phyloP scores from a whole-genome alignment of 2,329 filamentous ascomycete species.

The Didymella pomorum region DNA sequence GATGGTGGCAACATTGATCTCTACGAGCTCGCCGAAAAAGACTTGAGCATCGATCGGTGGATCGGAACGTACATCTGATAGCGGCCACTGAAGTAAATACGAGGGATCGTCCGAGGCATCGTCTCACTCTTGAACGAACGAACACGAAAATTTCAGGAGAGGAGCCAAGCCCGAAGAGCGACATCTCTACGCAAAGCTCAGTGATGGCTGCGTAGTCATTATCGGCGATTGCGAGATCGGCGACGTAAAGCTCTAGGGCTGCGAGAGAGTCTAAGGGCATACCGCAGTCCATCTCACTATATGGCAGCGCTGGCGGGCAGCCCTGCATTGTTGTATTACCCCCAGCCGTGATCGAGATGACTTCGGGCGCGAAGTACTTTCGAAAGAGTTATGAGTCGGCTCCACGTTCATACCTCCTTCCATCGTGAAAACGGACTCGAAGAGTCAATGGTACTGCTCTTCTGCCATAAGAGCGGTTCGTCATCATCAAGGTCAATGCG shows the following conservation, averaged over 20 bases:
- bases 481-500: too few relatives aligned
- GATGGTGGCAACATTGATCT: neutral
- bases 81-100: neutral
- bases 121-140: too few relatives aligned
- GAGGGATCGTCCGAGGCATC: too few relatives aligned
- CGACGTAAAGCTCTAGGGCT: neutral
- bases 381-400: neutral
- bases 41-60: neutral
- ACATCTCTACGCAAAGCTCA: too few relatives aligned
- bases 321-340: neutral
- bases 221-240: neutral
- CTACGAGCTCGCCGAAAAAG: neutral
- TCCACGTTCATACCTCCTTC: neutral
- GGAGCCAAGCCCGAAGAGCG: too few relatives aligned
- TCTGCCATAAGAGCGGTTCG: neutral
- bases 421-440: neutral
- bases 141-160: too few relatives aligned
- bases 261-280: constrained; percentile 1
- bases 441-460: neutral
- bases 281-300: neutral
- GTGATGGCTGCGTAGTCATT: too few relatives aligned
- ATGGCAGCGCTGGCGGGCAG: neutral
- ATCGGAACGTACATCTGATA: neutral
- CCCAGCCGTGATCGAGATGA: neutral
- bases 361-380: neutral